These are phyloP conservation scores for Citrullus mucosospermus DNA, from an alignment of 306 rosid genomes.

Conservation along the genomic window DNA sequence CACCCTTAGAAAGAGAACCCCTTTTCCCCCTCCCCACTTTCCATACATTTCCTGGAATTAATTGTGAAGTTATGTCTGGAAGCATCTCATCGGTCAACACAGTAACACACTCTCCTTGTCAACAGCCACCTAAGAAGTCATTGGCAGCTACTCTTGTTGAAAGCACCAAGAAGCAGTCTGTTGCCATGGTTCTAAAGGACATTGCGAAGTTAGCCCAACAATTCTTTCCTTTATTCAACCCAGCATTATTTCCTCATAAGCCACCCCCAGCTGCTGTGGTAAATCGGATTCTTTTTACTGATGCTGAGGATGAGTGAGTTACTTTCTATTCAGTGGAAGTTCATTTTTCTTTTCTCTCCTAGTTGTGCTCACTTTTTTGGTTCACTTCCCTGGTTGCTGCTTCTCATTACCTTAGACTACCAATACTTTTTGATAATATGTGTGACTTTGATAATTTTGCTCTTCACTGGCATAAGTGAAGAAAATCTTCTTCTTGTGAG, in stretches of 20 bases:
- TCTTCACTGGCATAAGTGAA: background rate
- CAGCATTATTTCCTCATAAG: conserved; percentile 77
- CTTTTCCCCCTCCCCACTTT: conserved; percentile 49
- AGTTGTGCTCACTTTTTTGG: background rate
- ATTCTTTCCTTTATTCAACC: conserved; percentile 66
- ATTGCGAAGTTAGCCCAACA: conserved; percentile 56
- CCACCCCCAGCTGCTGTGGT: conserved; percentile 67
- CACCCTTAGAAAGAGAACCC: conserved; percentile 46
- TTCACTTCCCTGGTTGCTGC: background rate
- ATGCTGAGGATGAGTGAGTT: conserved; percentile 93
- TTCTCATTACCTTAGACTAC: background rate
- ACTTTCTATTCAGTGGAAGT: conserved; percentile 12
- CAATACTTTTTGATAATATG: background rate
- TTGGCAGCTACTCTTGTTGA: conserved; percentile 83
- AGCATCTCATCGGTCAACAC: conserved; percentile 21
- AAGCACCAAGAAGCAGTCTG: conserved; percentile 77
- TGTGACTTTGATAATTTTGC: background rate
- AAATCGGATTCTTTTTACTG: conserved; percentile 78
- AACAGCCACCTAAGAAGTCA: conserved; percentile 65
- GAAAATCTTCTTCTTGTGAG: background rate
- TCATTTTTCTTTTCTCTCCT: background rate
- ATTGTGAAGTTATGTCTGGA: conserved; percentile 26
- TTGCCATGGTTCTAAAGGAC: conserved; percentile 77
- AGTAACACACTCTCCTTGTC: conserved; percentile 29
- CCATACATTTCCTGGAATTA: conserved; percentile 32